Conservation (phyloP, 352 stramenopile species). For the Phytophthora macrochlamydospora region DNA sequence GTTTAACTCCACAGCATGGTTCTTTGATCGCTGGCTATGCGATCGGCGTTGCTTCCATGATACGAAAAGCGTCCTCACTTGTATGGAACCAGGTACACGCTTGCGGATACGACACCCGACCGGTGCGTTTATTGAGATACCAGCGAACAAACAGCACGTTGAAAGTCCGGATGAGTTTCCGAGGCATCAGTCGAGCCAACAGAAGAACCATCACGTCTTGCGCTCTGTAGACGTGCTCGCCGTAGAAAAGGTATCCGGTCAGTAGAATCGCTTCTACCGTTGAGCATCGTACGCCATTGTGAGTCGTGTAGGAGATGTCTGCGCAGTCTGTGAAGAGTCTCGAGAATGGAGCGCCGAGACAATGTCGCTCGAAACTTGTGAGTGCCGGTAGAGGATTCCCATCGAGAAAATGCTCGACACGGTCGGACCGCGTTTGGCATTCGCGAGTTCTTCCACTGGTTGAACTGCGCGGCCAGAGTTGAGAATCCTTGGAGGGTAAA, state of each 20-base stretch:
- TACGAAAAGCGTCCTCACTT: constrained; percentile 16
- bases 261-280: constrained; percentile 17
- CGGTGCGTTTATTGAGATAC: constrained; percentile 11
- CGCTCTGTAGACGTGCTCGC: constrained; percentile 23
- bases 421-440: background rate
- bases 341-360: constrained; percentile 13
- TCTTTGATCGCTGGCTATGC: constrained; percentile 1
- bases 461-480: background rate
- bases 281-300: constrained; percentile 7
- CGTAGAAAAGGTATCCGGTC: constrained; percentile 22
- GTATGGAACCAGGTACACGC: constrained; percentile 17
- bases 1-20: background rate
- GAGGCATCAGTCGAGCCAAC: constrained; percentile 14
- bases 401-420: constrained; percentile 7
- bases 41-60: constrained; percentile 11
- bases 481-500: background rate
- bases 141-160: constrained; percentile 29
- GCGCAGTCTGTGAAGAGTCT: constrained; percentile 21
- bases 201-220: constrained; percentile 23
- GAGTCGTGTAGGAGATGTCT: constrained; percentile 11
- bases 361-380: constrained; percentile 22
- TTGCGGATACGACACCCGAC: constrained; percentile 15
- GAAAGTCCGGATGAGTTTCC: constrained; percentile 24
- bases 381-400: constrained; percentile 1
- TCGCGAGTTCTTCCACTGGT: background rate